Percentiles rank a stretch among this genome's conserved stretches.
phyloP scores from a whole-genome alignment of 129 eudicot species.

The Flaveria bidentis region DNA sequence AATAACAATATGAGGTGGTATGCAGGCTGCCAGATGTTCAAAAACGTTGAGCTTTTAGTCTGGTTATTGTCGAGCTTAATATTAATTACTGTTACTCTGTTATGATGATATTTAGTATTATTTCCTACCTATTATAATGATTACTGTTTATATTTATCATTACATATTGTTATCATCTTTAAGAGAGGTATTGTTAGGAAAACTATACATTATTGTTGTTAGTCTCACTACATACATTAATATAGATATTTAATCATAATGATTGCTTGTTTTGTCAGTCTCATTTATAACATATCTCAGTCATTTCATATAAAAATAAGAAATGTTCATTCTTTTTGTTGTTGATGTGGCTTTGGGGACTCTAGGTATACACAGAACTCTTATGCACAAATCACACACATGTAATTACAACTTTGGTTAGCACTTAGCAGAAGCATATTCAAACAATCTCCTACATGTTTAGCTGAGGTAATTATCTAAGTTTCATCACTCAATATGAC shows the following conservation, averaged over 20 bases:
- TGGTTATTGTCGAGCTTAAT: neutral
- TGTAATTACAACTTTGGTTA: neutral
- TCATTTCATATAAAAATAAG: neutral
- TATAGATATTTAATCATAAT: neutral
- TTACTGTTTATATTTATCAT: neutral
- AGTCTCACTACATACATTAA: neutral
- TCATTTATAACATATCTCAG: neutral
- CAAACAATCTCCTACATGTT: neutral
- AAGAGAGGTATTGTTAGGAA: neutral
- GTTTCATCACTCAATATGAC: neutral
- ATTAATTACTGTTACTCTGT: neutral
- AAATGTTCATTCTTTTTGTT: neutral
- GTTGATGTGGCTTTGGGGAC: neutral
- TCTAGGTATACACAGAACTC: conserved; percentile 6
- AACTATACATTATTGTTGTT: neutral
- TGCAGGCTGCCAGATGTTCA: conserved; percentile 1
- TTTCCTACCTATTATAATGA: neutral
- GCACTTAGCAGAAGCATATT: neutral
- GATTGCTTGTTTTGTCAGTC: neutral
- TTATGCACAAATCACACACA: neutral
- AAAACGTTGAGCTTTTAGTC: neutral
- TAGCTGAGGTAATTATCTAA: neutral
- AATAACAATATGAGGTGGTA: neutral
- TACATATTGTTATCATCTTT: neutral
- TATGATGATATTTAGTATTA: too few species aligned